Conservation (phyloP, 108 stramenopile species). For the Thalassiosira profunda region DNA sequence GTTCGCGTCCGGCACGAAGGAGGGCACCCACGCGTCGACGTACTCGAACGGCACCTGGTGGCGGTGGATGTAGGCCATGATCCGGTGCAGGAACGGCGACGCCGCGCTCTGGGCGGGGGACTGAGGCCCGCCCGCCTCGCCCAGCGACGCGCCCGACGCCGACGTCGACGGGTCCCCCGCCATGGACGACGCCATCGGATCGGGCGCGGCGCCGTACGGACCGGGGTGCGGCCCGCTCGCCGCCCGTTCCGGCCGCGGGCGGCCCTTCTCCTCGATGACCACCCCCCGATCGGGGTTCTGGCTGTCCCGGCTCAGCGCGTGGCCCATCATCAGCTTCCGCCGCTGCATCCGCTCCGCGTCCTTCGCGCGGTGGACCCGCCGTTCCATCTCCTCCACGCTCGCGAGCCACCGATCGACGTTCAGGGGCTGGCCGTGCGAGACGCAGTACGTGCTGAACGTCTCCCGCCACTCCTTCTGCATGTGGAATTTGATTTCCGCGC, state of each 20-base stretch:
- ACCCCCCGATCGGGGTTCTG: slow-evolving; percentile 76
- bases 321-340: slow-evolving; percentile 86
- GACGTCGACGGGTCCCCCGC: no score
- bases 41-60: slow-evolving; percentile 89
- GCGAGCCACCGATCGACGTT: slow-evolving; percentile 82
- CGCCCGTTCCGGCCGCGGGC: background rate
- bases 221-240: background rate
- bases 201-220: background rate
- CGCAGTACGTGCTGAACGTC: slow-evolving; percentile 71
- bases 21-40: slow-evolving; percentile 90
- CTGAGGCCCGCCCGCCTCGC: background rate
- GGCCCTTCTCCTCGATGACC: slow-evolving; percentile 78
- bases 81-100: slow-evolving; percentile 76
- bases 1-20: slow-evolving; percentile 66
- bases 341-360: slow-evolving; percentile 78
- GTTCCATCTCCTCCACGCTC: slow-evolving; percentile 88
- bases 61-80: slow-evolving; percentile 69
- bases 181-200: background rate
- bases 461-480: slow-evolving; percentile 89
- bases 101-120: slow-evolving; percentile 9
- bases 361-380: slow-evolving; percentile 68
- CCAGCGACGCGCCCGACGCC: background rate
- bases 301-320: slow-evolving; percentile 67
- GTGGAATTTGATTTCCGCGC: slow-evolving; percentile 86
- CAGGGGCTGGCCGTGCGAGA: slow-evolving; percentile 58